These are phyloP conservation scores for Paraconiothyrium brasiliense DNA, from an alignment of 2,329 filamentous ascomycete genomes.

Conservation along the genomic window DNA sequence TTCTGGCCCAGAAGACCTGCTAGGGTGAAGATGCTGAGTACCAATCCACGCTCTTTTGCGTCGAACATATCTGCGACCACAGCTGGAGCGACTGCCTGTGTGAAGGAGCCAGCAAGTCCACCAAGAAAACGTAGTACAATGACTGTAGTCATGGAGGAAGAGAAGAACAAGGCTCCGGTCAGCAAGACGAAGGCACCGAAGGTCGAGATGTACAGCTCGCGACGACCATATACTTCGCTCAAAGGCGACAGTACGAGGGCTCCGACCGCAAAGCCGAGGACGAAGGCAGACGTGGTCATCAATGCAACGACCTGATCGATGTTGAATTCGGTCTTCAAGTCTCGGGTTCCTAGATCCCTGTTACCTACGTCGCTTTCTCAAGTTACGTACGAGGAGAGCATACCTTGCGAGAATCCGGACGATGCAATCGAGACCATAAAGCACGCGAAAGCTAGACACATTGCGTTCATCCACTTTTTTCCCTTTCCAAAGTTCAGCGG, in stretches of 20 bases:
- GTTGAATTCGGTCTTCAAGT: slow-evolving; percentile 38
- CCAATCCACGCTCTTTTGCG: slow-evolving; percentile 67
- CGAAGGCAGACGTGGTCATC: slow-evolving; percentile 38
- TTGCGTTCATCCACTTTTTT: slow-evolving; percentile 50
- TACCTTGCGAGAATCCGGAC: slow-evolving; percentile 32
- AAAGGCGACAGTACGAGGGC: slow-evolving; percentile 38
- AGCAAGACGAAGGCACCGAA: slow-evolving; percentile 35
- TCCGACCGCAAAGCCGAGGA: slow-evolving; percentile 42
- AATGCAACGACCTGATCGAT: slow-evolving; percentile 30
- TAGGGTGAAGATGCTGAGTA: slow-evolving; percentile 68
- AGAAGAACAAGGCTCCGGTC: slow-evolving; percentile 38
- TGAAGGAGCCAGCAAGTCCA: slow-evolving; percentile 42
- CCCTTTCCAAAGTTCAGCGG: slow-evolving; percentile 63
- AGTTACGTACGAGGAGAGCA: slow-evolving; percentile 16
- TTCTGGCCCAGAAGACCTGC: slow-evolving; percentile 67
- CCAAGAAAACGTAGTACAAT: slow-evolving; percentile 42
- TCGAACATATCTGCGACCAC: slow-evolving; percentile 63
- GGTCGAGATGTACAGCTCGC: slow-evolving; percentile 29
- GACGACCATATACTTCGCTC: slow-evolving; percentile 42
- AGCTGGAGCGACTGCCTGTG: slow-evolving; percentile 39
- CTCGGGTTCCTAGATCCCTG: slow-evolving; percentile 26
- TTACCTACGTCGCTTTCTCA: background rate
- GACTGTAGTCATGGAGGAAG: slow-evolving; percentile 34
- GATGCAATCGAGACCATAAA: slow-evolving; percentile 42
- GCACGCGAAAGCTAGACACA: slow-evolving; percentile 40